Conservation (phyloP, 768 basidiomycete species). For the Suillus discolor region DNA sequence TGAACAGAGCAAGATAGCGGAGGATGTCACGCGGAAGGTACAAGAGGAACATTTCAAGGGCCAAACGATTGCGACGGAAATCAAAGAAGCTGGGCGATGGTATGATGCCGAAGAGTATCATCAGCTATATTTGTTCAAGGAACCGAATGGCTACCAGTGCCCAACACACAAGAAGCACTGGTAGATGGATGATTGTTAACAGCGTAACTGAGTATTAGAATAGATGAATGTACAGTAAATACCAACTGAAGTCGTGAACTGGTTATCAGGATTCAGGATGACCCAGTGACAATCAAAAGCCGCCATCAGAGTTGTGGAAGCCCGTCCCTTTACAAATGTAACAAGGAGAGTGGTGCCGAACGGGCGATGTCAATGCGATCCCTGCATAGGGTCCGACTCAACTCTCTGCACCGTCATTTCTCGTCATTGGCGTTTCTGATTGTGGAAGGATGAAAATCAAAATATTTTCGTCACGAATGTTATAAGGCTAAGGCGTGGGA, state of each 20-base stretch:
- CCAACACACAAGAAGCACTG: constrained; percentile 86
- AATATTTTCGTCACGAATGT: neutral
- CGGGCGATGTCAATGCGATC: constrained; percentile 64
- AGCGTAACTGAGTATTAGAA: neutral
- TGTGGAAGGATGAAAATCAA: constrained; percentile 45
- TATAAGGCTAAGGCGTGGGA: constrained; percentile 23
- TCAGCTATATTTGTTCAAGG: constrained; percentile 77
- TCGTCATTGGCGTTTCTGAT: constrained; percentile 55
- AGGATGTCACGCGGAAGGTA: constrained; percentile 78
- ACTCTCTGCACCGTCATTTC: constrained; percentile 57
- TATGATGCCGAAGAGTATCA: constrained; percentile 84
- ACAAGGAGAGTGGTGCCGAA: constrained; percentile 65
- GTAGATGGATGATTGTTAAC: constrained; percentile 41
- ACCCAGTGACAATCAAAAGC: constrained; percentile 21
- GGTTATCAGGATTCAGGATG: neutral
- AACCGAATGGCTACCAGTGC: constrained; percentile 90
- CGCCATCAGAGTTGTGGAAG: constrained; percentile 54
- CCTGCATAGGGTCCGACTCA: constrained; percentile 50
- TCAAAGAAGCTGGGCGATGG: constrained; percentile 73
- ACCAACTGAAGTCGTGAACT: neutral
- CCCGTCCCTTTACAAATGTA: constrained; percentile 60
- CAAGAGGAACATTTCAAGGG: constrained; percentile 82
- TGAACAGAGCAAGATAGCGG: constrained; percentile 73
- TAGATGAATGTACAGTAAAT: constrained; percentile 1
- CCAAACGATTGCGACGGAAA: constrained; percentile 77